A percentile compares a stretch with the other conserved stretches of the same genome.
These are phyloP conservation scores for Delitschia confertaspora DNA, from an alignment of 495 filamentous ascomycete genomes.

Conservation along the genomic window DNA sequence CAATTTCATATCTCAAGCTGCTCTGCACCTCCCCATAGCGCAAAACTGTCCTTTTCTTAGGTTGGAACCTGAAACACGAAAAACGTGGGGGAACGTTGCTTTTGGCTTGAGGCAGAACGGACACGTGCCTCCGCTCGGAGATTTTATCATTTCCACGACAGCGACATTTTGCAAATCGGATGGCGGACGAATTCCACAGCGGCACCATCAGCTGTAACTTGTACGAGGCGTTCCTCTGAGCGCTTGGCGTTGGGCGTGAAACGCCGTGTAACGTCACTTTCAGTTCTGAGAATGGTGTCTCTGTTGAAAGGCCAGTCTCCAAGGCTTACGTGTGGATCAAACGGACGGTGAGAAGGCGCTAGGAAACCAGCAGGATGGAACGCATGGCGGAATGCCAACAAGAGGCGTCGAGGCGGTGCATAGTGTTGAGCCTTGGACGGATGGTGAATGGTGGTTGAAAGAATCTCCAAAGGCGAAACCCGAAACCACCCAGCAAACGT, in stretches of 20 bases:
- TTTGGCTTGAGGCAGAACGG: conserved; percentile 11
- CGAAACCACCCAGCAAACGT: conserved; percentile 22
- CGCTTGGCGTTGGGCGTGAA: background rate
- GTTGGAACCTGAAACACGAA: too few relatives aligned
- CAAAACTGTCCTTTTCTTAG: too few relatives aligned
- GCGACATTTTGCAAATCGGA: background rate
- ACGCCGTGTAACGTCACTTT: background rate
- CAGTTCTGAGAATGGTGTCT: background rate
- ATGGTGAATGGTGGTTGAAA: conserved; percentile 7
- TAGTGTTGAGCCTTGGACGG: conserved; percentile 6
- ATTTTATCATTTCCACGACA: conserved; percentile 7
- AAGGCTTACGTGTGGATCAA: background rate
- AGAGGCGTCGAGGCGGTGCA: conserved; percentile 4
- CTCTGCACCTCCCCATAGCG: conserved; percentile 2
- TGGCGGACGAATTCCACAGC: too few relatives aligned
- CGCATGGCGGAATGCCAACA: conserved; percentile 18
- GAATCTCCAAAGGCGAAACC: conserved; percentile 11
- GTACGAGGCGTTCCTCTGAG: background rate
- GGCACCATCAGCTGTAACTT: background rate
- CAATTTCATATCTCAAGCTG: conserved; percentile 6
- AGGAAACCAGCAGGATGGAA: too few relatives aligned
- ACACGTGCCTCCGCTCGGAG: conserved; percentile 18
- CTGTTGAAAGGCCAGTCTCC: conserved; percentile 1
- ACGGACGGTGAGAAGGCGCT: background rate
- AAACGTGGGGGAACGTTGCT: conserved; percentile 21